Evolutionary conservation across 2,329 filamentous ascomycete genomes (phyloP).

Genomic region (Claviceps purpurea): DNA sequence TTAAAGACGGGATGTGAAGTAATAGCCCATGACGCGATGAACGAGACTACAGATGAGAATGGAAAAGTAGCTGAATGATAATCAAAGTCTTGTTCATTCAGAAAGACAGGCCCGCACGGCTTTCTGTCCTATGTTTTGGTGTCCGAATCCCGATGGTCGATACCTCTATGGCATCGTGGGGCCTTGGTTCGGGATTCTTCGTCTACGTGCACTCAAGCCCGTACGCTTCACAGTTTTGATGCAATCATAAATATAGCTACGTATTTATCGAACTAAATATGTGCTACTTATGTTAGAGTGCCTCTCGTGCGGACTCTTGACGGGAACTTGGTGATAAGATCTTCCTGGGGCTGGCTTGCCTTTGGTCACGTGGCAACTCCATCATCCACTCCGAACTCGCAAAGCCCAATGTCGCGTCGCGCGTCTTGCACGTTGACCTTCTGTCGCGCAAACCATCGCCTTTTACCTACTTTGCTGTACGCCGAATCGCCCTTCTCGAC

Average conservation of each 20-base stretch:
- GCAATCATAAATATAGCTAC: too few relatives aligned
- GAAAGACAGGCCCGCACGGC: not conserved
- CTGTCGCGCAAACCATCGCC: not conserved
- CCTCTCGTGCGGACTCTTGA: too few relatives aligned
- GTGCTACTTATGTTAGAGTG: too few relatives aligned
- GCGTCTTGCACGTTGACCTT: too few relatives aligned
- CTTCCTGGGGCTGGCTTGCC: too few relatives aligned
- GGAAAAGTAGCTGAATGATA: not conserved
- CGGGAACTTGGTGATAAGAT: too few relatives aligned
- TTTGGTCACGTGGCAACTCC: constrained; percentile 1
- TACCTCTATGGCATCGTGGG: not conserved
- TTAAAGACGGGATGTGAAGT: not conserved
- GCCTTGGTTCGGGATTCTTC: too few relatives aligned
- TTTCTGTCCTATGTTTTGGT: not conserved
- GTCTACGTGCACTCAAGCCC: not conserved
- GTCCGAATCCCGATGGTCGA: not conserved
- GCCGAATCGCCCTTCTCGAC: too few relatives aligned
- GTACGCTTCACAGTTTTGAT: too few relatives aligned
- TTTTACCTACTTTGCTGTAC: too few relatives aligned
- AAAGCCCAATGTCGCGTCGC: too few relatives aligned
- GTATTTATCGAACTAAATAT: too few relatives aligned
- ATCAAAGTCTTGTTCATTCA: not conserved
- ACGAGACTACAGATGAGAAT: not conserved
- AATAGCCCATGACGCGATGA: not conserved
- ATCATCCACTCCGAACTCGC: not conserved